A percentile compares a stretch with the other conserved stretches of the same genome.
Conservation (phyloP, 1,284 basidiomycete genomes). For the Wallemia hederae region DNA sequence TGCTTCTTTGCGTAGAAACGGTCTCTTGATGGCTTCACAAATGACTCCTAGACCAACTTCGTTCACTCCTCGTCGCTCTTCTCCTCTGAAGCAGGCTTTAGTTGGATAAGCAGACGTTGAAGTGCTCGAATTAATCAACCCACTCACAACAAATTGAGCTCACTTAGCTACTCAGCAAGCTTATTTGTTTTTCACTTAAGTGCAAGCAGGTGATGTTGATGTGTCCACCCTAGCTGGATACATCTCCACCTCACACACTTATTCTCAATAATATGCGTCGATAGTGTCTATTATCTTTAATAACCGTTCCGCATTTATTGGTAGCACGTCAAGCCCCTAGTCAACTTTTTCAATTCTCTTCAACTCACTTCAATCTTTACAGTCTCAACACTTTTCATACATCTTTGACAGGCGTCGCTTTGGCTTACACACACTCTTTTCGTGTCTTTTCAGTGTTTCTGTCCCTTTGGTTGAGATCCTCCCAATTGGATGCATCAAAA, state of each 20-base stretch:
- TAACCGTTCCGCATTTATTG: slow-evolving; percentile 1
- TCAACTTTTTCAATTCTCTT: background rate
- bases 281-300: background rate
- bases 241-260: background rate
- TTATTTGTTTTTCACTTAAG: no score
- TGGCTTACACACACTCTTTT: background rate
- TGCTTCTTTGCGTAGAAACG: background rate
- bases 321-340: background rate
- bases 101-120: background rate
- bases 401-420: background rate
- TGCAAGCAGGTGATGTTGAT: background rate
- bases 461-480: background rate
- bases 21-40: background rate
- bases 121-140: no score
- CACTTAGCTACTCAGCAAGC: no score
- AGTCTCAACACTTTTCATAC: no score
- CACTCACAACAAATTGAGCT: no score
- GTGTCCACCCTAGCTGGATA: no score
- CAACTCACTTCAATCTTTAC: background rate
- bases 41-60: background rate
- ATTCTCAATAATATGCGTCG: background rate
- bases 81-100: background rate
- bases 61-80: background rate
- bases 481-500: background rate
- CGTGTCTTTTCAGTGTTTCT: no score